phyloP scores from a whole-genome alignment of 257 asterid species.

The Przewalskia tangutica region DNA sequence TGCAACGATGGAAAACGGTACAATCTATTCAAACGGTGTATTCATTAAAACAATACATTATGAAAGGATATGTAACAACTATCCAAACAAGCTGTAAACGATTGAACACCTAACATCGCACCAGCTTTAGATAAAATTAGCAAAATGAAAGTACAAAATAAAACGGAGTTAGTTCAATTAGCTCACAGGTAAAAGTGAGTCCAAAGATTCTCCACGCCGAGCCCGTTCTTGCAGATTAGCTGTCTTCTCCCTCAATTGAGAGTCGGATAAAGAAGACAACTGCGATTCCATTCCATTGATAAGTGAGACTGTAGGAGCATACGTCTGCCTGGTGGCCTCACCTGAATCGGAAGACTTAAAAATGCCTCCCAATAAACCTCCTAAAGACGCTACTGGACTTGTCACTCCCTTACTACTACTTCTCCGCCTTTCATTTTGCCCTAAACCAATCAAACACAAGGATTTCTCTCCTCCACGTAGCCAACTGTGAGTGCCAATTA shows the following conservation, averaged over 20 bases:
- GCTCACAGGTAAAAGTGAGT: conserved; percentile 84
- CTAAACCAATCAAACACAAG: neutral
- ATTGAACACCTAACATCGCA: neutral
- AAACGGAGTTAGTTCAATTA: neutral
- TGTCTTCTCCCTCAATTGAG: conserved; percentile 71
- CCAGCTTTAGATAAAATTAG: neutral
- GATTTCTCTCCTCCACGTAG: neutral
- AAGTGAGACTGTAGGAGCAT: conserved; percentile 43
- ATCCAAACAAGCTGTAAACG: neutral
- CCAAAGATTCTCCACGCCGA: conserved; percentile 52
- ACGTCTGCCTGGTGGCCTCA: conserved; percentile 67
- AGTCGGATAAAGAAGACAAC: conserved; percentile 66
- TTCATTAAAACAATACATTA: too few relatives aligned
- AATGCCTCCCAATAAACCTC: conserved; percentile 84
- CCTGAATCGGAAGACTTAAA: conserved; percentile 67
- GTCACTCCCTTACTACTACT: neutral
- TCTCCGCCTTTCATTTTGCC: conserved; percentile 5
- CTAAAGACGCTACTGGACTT: conserved; percentile 49
- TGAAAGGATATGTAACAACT: too few relatives aligned
- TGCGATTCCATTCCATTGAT: conserved; percentile 65
- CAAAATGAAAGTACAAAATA: neutral
- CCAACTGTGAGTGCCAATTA: neutral
- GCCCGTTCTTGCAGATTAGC: conserved; percentile 59
- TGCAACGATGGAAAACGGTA: too few relatives aligned
- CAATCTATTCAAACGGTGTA: too few relatives aligned